Percentiles rank a stretch among this genome's conserved stretches.
Evolutionary conservation across 208 protist genomes (phyloP).

Genomic region (Trypanosoma conorhini): DNA sequence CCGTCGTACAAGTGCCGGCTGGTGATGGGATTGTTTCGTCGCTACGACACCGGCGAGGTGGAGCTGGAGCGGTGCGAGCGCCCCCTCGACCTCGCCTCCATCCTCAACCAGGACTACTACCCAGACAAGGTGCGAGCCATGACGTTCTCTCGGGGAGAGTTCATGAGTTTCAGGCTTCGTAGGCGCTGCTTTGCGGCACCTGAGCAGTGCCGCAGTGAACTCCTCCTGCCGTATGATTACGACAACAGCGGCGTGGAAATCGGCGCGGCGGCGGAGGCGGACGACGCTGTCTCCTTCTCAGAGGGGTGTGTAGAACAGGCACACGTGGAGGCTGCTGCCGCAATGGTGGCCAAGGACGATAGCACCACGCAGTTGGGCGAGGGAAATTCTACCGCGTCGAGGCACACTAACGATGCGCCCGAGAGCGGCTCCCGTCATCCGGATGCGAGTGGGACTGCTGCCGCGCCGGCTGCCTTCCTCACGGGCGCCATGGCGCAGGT

Average conservation of each 20-base stretch:
- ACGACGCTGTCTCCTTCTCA: neutral
- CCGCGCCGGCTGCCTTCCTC: too few relatives aligned
- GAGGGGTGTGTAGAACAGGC: neutral
- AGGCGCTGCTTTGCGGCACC: conserved; percentile 50
- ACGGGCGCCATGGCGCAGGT: neutral
- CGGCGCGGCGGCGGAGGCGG: neutral
- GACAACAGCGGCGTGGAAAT: conserved; percentile 39
- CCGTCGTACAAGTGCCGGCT: conserved; percentile 73
- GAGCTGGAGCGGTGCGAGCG: conserved; percentile 28
- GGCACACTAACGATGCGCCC: neutral
- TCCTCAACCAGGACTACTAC: conserved; percentile 58
- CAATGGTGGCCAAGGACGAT: too few relatives aligned
- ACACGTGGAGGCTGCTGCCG: too few relatives aligned
- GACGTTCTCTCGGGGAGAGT: conserved; percentile 48
- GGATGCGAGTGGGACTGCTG: neutral
- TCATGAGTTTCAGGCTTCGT: conserved; percentile 58
- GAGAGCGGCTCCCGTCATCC: neutral
- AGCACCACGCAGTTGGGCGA: neutral
- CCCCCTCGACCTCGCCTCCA: conserved; percentile 49
- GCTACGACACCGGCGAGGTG: conserved; percentile 33
- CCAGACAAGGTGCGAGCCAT: conserved; percentile 44
- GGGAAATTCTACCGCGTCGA: neutral
- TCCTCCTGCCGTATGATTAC: conserved; percentile 69
- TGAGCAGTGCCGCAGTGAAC: conserved; percentile 32
- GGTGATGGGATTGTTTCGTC: conserved; percentile 40